Percentiles rank a stretch among this genome's conserved stretches.
Evolutionary conservation across 306 rosid genomes (phyloP).

Genomic region (Inga leiocalycina): DNA sequence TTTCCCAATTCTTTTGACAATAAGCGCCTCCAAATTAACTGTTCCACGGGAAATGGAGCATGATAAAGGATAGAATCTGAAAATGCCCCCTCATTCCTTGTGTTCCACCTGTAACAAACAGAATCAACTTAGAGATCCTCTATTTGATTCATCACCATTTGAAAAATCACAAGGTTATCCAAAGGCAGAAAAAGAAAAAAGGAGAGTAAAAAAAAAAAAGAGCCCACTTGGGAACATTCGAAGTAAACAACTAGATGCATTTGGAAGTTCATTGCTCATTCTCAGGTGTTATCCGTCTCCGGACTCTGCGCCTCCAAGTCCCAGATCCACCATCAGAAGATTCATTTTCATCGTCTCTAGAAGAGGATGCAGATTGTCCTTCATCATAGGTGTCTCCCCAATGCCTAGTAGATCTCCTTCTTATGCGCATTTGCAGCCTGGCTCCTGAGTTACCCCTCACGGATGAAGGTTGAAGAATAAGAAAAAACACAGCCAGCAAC

Average conservation of each 20-base stretch:
- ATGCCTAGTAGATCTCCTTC: conserved; percentile 72
- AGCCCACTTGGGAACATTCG: conserved; percentile 45
- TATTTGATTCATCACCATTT: conserved; percentile 8
- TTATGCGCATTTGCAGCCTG: conserved; percentile 71
- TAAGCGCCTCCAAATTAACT: conserved; percentile 31
- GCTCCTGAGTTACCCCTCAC: conserved; percentile 67
- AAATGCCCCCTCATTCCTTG: conserved; percentile 32
- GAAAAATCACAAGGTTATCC: conserved; percentile 14
- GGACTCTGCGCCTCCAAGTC: conserved; percentile 58
- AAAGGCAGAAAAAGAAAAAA: background rate
- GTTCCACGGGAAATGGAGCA: conserved; percentile 44
- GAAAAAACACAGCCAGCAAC: conserved; percentile 83
- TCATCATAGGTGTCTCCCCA: conserved; percentile 91
- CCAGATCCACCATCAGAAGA: conserved; percentile 85
- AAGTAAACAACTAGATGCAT: conserved; percentile 33
- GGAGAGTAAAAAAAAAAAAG: background rate
- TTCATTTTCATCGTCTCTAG: conserved; percentile 77
- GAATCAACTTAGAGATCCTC: conserved; percentile 25
- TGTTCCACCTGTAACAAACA: conserved; percentile 40
- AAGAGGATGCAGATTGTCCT: conserved; percentile 76
- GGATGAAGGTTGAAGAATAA: conserved; percentile 83
- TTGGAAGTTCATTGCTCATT: conserved; percentile 50
- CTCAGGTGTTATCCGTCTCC: conserved; percentile 72
- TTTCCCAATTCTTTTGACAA: conserved; percentile 38
- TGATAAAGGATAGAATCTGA: conserved; percentile 27